Evolutionary conservation across 768 basidiomycete species (phyloP).

Genomic region (Kwoniella sp.): DNA sequence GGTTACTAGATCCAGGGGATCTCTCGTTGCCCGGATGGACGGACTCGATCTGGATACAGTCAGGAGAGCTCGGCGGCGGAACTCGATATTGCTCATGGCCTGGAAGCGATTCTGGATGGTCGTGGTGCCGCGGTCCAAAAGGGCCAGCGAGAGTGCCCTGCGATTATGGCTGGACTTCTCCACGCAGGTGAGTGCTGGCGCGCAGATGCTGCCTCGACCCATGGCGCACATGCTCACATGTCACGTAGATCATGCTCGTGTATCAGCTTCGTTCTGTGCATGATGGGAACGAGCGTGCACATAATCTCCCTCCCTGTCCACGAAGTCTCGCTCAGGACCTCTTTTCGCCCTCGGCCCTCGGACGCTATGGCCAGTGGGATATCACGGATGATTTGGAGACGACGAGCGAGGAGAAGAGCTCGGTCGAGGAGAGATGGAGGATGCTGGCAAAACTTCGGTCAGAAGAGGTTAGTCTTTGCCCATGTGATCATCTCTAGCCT

Average conservation of each 20-base stretch:
- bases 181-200: constrained; percentile 31
- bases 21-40: too few relatives aligned
- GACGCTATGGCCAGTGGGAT: constrained; percentile 32
- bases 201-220: neutral
- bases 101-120: constrained; percentile 41
- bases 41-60: neutral
- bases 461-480: constrained; percentile 16
- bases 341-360: constrained; percentile 28
- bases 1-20: constrained; percentile 1
- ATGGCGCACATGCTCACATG: too few relatives aligned
- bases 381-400: constrained; percentile 8
- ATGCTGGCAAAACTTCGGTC: constrained; percentile 6
- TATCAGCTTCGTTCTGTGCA: constrained; percentile 13
- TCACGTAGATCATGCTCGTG: constrained; percentile 17
- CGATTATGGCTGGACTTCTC: constrained; percentile 39
- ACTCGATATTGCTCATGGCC: constrained; percentile 21
- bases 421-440: constrained; percentile 16
- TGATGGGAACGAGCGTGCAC: too few relatives aligned
- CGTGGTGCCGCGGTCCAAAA: constrained; percentile 19
- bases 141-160: constrained; percentile 17
- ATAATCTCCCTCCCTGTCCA: constrained; percentile 14
- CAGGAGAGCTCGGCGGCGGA: constrained; percentile 20
- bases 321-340: constrained; percentile 11
- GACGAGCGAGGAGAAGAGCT: constrained; percentile 2
- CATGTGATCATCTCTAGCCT: neutral